phyloP scores from a whole-genome alignment of 2,329 filamentous ascomycete species.

The Ilyonectria mors-panacis region DNA sequence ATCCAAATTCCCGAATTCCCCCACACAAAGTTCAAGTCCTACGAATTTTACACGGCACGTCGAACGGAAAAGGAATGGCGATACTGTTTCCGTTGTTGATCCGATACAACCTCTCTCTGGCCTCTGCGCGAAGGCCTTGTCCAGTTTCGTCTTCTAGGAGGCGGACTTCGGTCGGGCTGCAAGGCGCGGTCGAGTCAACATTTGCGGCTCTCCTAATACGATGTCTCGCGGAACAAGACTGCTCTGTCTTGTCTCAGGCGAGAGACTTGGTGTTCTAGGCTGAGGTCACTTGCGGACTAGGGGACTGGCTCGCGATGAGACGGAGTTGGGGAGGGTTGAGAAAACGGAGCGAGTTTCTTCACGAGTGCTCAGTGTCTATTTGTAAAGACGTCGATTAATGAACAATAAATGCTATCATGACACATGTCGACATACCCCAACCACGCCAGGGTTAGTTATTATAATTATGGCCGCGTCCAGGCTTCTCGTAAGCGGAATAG shows the following conservation, averaged over 20 bases:
- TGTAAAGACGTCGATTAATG: conserved; percentile 47
- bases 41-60: conserved; percentile 25
- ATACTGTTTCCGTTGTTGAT: conserved; percentile 9
- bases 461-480: conserved; percentile 37
- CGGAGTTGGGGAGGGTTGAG: conserved; percentile 4
- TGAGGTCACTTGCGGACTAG: background rate
- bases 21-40: conserved; percentile 25
- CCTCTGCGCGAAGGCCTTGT: background rate
- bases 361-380: conserved; percentile 35
- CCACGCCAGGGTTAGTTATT: conserved; percentile 39
- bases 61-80: conserved; percentile 13
- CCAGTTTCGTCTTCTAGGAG: background rate
- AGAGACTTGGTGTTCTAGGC: background rate
- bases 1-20: conserved; percentile 24
- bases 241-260: background rate
- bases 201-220: background rate
- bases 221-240: background rate
- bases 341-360: conserved; percentile 33
- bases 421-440: conserved; percentile 46
- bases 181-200: conserved; percentile 2
- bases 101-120: background rate
- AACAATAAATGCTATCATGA: conserved; percentile 51
- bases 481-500: conserved; percentile 33
- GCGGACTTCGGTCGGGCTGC: conserved; percentile 2
- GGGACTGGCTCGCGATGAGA: conserved; percentile 4